phyloP scores from a whole-genome alignment of 2,329 filamentous ascomycete genomes.

The Gaeumannomyces tritici region DNA sequence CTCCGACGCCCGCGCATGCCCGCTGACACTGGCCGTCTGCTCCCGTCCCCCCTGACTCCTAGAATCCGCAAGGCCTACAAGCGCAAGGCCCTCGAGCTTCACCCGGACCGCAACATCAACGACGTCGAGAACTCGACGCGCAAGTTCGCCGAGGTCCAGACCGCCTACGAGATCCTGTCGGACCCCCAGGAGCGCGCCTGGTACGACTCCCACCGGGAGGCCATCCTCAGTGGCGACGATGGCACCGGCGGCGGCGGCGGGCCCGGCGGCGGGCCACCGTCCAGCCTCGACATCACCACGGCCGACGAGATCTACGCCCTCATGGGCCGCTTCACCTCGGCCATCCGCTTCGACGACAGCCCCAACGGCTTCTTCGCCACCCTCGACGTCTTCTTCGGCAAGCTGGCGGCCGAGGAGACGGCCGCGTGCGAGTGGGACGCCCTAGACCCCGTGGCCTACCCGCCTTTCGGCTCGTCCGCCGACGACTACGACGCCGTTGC shows the following conservation, averaged over 20 bases:
- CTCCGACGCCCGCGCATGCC: not conserved
- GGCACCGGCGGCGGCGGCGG: slow-evolving; percentile 24
- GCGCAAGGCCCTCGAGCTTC: slow-evolving; percentile 80
- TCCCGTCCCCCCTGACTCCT: not conserved
- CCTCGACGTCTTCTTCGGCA: slow-evolving; percentile 66
- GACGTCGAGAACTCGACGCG: slow-evolving; percentile 75
- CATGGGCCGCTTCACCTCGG: slow-evolving; percentile 71
- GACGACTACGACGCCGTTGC: slow-evolving; percentile 70
- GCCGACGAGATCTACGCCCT: slow-evolving; percentile 69
- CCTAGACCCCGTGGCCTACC: slow-evolving; percentile 55
- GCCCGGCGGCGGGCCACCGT: slow-evolving; percentile 25
- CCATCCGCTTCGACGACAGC: slow-evolving; percentile 70
- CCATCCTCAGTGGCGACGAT: slow-evolving; percentile 58
- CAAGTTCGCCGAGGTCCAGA: slow-evolving; percentile 83
- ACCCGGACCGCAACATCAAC: slow-evolving; percentile 88
- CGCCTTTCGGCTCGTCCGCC: slow-evolving; percentile 69
- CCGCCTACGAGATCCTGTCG: slow-evolving; percentile 91
- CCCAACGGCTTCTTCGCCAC: slow-evolving; percentile 79
- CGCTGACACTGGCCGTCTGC: not conserved
- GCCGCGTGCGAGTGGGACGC: slow-evolving; percentile 62
- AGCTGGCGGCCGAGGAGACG: slow-evolving; percentile 71
- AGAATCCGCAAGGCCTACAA: slow-evolving; percentile 93
- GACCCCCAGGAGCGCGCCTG: slow-evolving; percentile 92
- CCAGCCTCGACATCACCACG: slow-evolving; percentile 67
- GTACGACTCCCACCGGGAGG: slow-evolving; percentile 91